Conservation (phyloP, 1,284 basidiomycete genomes). For the Pascua sp. region DNA sequence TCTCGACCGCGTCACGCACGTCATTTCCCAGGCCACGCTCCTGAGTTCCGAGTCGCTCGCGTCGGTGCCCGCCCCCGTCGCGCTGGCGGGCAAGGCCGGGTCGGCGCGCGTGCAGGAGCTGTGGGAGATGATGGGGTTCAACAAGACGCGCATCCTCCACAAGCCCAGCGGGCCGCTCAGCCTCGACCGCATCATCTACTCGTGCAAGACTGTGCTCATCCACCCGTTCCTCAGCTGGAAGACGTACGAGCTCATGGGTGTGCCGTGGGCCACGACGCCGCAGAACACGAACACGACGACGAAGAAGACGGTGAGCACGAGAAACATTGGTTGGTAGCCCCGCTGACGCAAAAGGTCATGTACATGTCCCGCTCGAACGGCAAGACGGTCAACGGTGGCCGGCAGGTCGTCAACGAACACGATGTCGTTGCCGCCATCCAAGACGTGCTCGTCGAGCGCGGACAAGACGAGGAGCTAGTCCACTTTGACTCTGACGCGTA, state of each 20-base stretch:
- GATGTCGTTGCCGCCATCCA: constrained; percentile 1
- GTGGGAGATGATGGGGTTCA: constrained; percentile 1
- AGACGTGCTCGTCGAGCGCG: neutral
- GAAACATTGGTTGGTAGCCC: neutral
- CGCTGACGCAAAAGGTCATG: neutral
- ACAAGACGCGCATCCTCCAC: neutral
- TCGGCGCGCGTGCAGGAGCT: neutral
- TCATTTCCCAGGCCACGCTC: neutral
- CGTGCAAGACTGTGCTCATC: constrained; percentile 1
- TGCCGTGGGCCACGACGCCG: neutral
- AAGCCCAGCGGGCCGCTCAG: neutral
- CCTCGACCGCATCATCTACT: neutral
- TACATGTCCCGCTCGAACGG: constrained; percentile 5
- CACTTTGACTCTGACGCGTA: neutral
- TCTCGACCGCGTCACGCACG: constrained; percentile 1
- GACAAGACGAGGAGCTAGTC: neutral
- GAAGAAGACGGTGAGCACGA: too few relatives aligned
- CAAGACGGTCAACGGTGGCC: neutral
- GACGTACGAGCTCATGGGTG: neutral
- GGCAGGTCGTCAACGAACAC: constrained; percentile 1
- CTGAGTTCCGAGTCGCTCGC: neutral
- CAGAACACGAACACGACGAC: too few relatives aligned
- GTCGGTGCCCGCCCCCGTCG: neutral
- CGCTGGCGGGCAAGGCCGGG: neutral
- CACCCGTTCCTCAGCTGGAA: constrained; percentile 3